These are phyloP conservation scores for Penicillium sp. DNA, from an alignment of 2,329 filamentous ascomycete species.

Conservation along the genomic window DNA sequence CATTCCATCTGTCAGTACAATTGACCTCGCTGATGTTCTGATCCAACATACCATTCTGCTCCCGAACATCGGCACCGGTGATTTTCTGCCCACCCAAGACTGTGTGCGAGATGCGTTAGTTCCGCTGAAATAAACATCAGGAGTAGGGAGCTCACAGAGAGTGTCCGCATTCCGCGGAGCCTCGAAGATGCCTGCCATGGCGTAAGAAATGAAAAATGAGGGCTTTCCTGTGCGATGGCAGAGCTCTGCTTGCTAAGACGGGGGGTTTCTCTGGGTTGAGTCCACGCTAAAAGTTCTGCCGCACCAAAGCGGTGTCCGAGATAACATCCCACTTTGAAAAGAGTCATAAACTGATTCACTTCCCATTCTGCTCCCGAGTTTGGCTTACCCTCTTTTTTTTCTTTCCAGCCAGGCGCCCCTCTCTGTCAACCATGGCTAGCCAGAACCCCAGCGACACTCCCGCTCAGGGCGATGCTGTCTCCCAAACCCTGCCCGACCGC, in stretches of 20 bases:
- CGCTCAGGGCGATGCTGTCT: conserved; percentile 24
- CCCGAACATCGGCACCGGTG: conserved; percentile 90
- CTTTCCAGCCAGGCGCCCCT: conserved; percentile 21
- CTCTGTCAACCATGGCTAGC: conserved; percentile 31
- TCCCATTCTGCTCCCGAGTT: conserved; percentile 17
- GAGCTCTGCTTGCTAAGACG: conserved; percentile 30
- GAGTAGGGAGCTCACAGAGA: conserved; percentile 61
- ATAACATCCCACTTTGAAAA: conserved; percentile 42
- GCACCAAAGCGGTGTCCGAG: conserved; percentile 37
- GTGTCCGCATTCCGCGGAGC: conserved; percentile 89
- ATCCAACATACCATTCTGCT: conserved; percentile 76
- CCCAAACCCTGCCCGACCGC: conserved; percentile 41
- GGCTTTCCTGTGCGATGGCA: conserved; percentile 25
- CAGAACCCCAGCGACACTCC: conserved; percentile 30
- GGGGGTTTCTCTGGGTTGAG: conserved; percentile 23
- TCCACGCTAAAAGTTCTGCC: conserved; percentile 44
- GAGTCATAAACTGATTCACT: conserved; percentile 6
- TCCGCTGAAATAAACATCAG: conserved; percentile 6
- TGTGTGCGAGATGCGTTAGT: conserved; percentile 43
- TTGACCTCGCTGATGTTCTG: conserved; percentile 3
- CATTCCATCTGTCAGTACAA: conserved; percentile 9
- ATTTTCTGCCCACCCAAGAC: conserved; percentile 97
- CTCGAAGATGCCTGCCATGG: conserved; percentile 94
- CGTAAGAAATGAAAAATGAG: conserved; percentile 21
- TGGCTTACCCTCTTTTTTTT: conserved; percentile 14